A percentile compares a stretch with the other conserved stretches of the same genome.
These are phyloP conservation scores for Aegilops longissima DNA, from an alignment of 176 grass and related monocot genomes.

Conservation along the genomic window DNA sequence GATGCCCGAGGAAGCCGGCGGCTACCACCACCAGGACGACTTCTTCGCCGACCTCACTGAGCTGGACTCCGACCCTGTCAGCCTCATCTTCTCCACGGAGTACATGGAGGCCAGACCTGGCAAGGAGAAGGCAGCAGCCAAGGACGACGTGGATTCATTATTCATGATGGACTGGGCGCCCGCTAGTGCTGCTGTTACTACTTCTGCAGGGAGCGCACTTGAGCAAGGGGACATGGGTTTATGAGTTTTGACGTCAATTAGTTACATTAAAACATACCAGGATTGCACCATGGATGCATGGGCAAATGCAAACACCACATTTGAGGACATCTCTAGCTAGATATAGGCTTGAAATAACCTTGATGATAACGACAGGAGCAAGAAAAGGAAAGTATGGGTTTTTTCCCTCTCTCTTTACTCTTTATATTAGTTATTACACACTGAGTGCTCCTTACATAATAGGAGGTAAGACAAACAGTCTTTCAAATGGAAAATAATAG, in stretches of 20 bases:
- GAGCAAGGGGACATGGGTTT: constrained; percentile 48
- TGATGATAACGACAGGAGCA: constrained; percentile 29
- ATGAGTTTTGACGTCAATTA: constrained; percentile 27
- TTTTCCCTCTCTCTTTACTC: not conserved
- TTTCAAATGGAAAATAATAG: too few species aligned
- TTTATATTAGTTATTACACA: not conserved
- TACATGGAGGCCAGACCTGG: constrained; percentile 50
- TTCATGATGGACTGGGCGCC: constrained; percentile 71
- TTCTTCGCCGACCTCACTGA: constrained; percentile 87
- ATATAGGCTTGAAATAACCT: constrained; percentile 31
- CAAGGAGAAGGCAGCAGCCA: constrained; percentile 42
- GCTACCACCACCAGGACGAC: constrained; percentile 68
- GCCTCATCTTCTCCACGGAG: constrained; percentile 80
- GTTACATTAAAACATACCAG: constrained; percentile 40
- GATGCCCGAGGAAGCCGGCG: constrained; percentile 51
- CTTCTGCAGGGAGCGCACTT: constrained; percentile 54
- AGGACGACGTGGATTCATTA: constrained; percentile 47
- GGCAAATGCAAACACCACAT: constrained; percentile 30
- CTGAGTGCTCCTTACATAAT: not conserved
- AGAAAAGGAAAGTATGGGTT: constrained; percentile 11
- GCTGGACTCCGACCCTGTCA: constrained; percentile 79
- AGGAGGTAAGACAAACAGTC: too few species aligned
- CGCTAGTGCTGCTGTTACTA: not conserved
- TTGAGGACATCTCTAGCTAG: constrained; percentile 11
- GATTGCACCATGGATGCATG: constrained; percentile 7